phyloP scores from a whole-genome alignment of 2,329 filamentous ascomycete species.

The Magnaporthales sp. region DNA sequence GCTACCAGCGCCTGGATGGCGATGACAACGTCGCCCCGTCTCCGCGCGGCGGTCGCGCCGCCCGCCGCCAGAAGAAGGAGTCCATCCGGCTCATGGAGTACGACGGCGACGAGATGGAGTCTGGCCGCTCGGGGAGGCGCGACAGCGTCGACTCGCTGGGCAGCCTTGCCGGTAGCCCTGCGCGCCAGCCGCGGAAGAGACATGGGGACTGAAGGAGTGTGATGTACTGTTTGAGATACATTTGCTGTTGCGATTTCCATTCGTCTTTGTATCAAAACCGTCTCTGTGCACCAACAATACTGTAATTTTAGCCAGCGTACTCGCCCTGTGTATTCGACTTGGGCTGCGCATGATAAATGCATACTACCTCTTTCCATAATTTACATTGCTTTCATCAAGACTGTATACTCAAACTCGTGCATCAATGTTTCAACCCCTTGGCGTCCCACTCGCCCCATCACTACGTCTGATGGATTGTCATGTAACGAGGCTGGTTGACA shows the following conservation, averaged over 20 bases:
- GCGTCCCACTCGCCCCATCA: neutral
- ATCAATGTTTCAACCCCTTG: neutral
- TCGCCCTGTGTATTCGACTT: too few species aligned
- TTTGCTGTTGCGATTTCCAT: too few species aligned
- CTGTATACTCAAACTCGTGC: neutral
- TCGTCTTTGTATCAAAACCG: too few species aligned
- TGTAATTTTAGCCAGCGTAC: too few species aligned
- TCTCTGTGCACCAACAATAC: too few species aligned
- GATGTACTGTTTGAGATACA: too few species aligned
- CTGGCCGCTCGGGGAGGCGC: neutral
- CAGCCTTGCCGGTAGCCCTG: neutral
- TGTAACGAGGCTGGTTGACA: neutral
- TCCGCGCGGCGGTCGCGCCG: neutral
- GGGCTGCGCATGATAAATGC: too few species aligned
- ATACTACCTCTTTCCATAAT: too few species aligned
- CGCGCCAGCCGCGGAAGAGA: neutral
- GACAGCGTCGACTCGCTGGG: neutral
- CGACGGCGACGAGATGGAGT: neutral
- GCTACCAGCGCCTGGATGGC: conserved; percentile 22
- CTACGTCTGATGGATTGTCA: too few species aligned
- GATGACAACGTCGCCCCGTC: neutral
- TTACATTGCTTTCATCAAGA: too few species aligned
- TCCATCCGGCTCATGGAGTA: neutral
- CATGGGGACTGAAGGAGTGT: neutral
- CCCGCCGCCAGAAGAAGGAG: neutral